Percentiles rank a stretch among this genome's conserved stretches.
phyloP scores from a whole-genome alignment of 768 basidiomycete genomes.

The Sarcodon sp. region DNA sequence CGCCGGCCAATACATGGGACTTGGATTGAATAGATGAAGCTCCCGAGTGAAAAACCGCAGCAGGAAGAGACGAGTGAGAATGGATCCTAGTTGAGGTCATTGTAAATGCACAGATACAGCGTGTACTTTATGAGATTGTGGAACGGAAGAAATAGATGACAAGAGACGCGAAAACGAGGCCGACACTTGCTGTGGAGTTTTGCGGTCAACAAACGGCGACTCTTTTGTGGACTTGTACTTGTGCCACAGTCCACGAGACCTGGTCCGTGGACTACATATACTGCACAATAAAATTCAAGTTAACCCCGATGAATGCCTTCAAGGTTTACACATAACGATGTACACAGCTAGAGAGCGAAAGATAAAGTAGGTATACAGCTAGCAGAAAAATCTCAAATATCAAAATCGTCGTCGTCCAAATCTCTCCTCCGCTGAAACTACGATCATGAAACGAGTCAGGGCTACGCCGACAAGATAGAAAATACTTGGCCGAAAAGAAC shows the following conservation, averaged over 20 bases:
- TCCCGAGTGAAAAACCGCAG: slow-evolving; percentile 60
- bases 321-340: neutral
- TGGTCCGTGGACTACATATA: too few relatives aligned
- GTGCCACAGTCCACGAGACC: neutral
- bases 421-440: slow-evolving; percentile 23
- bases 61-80: slow-evolving; percentile 52
- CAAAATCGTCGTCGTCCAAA: slow-evolving; percentile 19
- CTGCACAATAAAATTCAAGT: neutral
- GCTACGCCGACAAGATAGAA: too few relatives aligned
- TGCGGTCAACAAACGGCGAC: too few relatives aligned
- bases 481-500: slow-evolving; percentile 3
- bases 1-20: slow-evolving; percentile 77
- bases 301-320: neutral
- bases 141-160: slow-evolving; percentile 1
- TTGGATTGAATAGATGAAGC: slow-evolving; percentile 69
- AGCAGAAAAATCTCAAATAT: neutral
- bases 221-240: neutral
- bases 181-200: neutral
- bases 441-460: neutral
- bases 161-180: slow-evolving; percentile 12
- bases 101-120: slow-evolving; percentile 14
- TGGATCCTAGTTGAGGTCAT: slow-evolving; percentile 47
- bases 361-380: neutral
- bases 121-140: slow-evolving; percentile 1
- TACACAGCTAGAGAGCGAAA: neutral